phyloP scores from a whole-genome alignment of 2,329 filamentous ascomycete species.

The Ambrosiella xylebori region DNA sequence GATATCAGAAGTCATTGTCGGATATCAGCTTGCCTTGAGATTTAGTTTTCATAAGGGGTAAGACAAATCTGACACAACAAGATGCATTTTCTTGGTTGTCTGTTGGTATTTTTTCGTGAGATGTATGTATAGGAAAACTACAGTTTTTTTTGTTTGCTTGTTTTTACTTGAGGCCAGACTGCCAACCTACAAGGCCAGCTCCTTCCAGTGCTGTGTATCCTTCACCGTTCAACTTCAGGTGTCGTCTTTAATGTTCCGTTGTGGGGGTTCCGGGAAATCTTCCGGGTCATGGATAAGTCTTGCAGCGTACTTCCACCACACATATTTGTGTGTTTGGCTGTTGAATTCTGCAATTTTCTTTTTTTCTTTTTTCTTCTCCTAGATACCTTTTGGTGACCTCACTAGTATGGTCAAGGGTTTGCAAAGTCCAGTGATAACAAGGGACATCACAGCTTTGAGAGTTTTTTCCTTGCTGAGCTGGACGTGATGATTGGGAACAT shows the following conservation, averaged over 20 bases:
- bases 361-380: background rate
- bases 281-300: background rate
- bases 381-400: background rate
- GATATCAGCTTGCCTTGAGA: too few relatives aligned
- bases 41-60: too few relatives aligned
- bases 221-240: background rate
- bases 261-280: background rate
- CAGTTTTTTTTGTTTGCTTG: too few relatives aligned
- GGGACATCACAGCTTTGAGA: background rate
- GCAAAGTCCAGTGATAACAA: background rate
- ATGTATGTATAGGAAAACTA: too few relatives aligned
- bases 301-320: background rate
- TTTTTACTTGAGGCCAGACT: too few relatives aligned
- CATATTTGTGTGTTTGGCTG: background rate
- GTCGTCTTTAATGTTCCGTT: background rate
- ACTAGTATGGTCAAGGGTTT: background rate
- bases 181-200: too few relatives aligned
- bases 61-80: too few relatives aligned
- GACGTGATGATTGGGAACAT: background rate
- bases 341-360: background rate
- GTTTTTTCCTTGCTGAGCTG: background rate
- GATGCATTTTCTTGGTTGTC: too few relatives aligned
- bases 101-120: too few relatives aligned
- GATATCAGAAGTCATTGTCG: too few relatives aligned
- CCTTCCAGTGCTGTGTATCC: background rate